phyloP scores from a whole-genome alignment of 164 flowering plant genomes.

The Macadamia tetraphylla region DNA sequence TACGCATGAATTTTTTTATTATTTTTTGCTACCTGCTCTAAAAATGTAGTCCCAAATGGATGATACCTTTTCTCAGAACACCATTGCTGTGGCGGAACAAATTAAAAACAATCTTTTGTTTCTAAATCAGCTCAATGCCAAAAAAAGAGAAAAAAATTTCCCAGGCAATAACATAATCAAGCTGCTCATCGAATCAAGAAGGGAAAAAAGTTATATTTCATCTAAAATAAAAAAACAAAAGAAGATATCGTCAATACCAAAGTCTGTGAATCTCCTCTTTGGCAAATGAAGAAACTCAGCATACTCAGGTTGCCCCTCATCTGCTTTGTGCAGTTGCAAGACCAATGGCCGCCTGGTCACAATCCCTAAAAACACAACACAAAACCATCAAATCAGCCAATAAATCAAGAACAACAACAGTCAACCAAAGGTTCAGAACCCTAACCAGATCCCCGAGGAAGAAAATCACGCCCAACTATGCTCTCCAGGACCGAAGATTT shows the following conservation, averaged over 20 bases:
- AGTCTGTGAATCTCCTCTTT: slow-evolving; percentile 49
- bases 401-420: not conserved
- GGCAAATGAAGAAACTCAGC: slow-evolving; percentile 74
- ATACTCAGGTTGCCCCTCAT: slow-evolving; percentile 54
- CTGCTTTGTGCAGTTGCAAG: slow-evolving; percentile 68
- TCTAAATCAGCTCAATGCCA: not conserved
- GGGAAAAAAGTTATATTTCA: too few species aligned
- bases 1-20: too few species aligned
- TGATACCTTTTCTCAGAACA: too few species aligned
- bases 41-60: too few species aligned
- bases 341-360: slow-evolving; percentile 87
- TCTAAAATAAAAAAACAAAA: not conserved
- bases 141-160: too few species aligned
- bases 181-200: too few species aligned
- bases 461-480: slow-evolving; percentile 81
- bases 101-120: too few species aligned
- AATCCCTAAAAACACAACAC: slow-evolving; percentile 40
- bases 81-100: too few species aligned
- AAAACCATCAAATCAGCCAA: not conserved
- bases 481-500: slow-evolving; percentile 86
- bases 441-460: slow-evolving; percentile 81
- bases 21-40: too few species aligned
- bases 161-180: too few species aligned
- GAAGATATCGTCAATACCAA: slow-evolving; percentile 28
- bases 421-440: not conserved